Evolutionary conservation across 108 stramenopile genomes (phyloP).

Genomic region (Skeletonema potamos): DNA sequence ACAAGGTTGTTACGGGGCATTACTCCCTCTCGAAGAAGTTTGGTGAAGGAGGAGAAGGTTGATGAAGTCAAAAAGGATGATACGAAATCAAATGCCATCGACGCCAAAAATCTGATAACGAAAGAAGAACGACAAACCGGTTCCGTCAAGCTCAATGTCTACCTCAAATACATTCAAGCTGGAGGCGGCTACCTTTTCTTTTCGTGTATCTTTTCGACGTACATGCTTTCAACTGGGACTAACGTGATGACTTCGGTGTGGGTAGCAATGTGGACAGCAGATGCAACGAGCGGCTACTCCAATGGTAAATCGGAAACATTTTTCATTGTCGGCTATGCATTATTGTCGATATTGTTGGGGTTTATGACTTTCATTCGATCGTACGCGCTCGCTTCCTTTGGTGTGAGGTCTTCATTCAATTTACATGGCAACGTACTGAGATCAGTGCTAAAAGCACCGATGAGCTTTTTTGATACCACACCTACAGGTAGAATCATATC

Average conservation of each 20-base stretch:
- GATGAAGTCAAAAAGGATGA: background rate
- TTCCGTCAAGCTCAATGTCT: constrained; percentile 57
- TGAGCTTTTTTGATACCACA: constrained; percentile 91
- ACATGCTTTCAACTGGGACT: constrained; percentile 55
- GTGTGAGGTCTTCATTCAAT: constrained; percentile 57
- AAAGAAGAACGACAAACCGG: constrained; percentile 70
- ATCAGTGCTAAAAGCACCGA: constrained; percentile 80
- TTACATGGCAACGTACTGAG: constrained; percentile 57
- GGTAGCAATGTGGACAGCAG: constrained; percentile 74
- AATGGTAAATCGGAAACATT: constrained; percentile 41
- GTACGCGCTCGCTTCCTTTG: constrained; percentile 59
- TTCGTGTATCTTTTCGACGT: constrained; percentile 47
- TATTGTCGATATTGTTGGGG: constrained; percentile 43
- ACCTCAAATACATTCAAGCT: constrained; percentile 60
- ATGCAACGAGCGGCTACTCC: constrained; percentile 36
- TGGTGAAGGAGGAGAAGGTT: background rate
- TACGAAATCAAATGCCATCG: constrained; percentile 3
- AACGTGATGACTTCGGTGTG: constrained; percentile 45
- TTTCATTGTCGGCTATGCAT: constrained; percentile 41
- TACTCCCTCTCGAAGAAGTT: constrained; percentile 17
- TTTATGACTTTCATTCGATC: constrained; percentile 61
- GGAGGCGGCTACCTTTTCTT: constrained; percentile 65
- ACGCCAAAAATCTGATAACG: constrained; percentile 49
- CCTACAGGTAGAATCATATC: constrained; percentile 90
- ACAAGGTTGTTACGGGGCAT: constrained; percentile 54